Base-by-base conservation (phyloP, 2,329 filamentous ascomycete species). In the Exserohilum turcica region DNA sequence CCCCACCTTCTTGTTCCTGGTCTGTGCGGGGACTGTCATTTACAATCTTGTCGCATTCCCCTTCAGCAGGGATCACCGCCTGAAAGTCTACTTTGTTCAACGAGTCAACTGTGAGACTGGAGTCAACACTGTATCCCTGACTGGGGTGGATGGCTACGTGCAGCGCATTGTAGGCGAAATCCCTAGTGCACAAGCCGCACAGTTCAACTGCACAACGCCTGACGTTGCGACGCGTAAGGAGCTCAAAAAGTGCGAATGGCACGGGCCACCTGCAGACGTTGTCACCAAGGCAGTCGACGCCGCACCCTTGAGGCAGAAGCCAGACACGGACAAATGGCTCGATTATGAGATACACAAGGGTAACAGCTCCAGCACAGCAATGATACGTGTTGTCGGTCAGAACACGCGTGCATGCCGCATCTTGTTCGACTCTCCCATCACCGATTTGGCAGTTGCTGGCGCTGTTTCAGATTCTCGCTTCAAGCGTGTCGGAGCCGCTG, bases 11-110 rank as follows among this genome's bases (percentile, higher is more conserved):
- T 74, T 97, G 13, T 80, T 95, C 24, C 70, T 87, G 10, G 78
- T 96, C 7, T 90, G 92, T 56, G 67, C 85, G 19, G 90, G 82
- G 27, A 95, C 91, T 1, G 77, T 95, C 24, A 82, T 92, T 50
- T 97, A 96, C 78, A 96, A 95, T 68, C 83, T 97, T 4, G 77
- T 84, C 2, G 90, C 90, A 1, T 97, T 96, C 73, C 94, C 94
- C 0, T 97, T 97, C 75, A 94, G 91, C 0, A 77, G 84, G 18
- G 82, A 86, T 54, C 89, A 87, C 70, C 84, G 91, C 32, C 85
- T 96, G 73, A 97, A 97, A 74, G 81, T 93, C 42, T 95, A 87
- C 74, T 97, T 97, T 73, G 79, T 90, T 43, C 92, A 99, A 71
- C 84, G 84, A 8, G 79, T 97, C 42, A 84, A 96, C 61, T 82